phyloP scores from a whole-genome alignment of 768 basidiomycete species.

The Lactarius indigo region DNA sequence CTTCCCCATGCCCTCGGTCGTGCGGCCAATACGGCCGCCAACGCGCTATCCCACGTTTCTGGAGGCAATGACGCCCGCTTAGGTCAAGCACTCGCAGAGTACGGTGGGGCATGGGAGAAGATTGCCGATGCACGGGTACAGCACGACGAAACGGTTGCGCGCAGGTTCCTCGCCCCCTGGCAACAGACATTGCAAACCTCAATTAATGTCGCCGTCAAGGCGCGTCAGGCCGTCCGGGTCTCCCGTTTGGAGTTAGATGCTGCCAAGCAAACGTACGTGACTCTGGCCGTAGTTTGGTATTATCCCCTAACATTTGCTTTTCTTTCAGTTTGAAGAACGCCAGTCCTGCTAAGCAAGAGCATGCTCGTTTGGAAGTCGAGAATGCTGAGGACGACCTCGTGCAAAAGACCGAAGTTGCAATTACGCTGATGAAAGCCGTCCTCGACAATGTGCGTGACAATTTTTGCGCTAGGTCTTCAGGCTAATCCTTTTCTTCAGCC shows the following conservation, averaged over 20 bases:
- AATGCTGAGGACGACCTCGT: slow-evolving; percentile 95
- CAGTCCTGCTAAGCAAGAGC: slow-evolving; percentile 75
- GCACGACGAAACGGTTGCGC: slow-evolving; percentile 71
- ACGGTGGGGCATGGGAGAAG: slow-evolving; percentile 82
- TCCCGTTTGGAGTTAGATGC: slow-evolving; percentile 87
- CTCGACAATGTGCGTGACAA: slow-evolving; percentile 79
- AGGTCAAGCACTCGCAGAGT: slow-evolving; percentile 71
- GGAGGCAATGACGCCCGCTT: slow-evolving; percentile 60
- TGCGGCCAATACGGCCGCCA: slow-evolving; percentile 62
- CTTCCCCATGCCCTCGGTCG: slow-evolving; percentile 92
- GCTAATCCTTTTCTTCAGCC: slow-evolving; percentile 49
- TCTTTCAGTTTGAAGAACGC: slow-evolving; percentile 71
- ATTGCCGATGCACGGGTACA: slow-evolving; percentile 71
- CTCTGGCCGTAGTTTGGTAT: background rate
- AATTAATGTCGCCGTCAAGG: slow-evolving; percentile 89
- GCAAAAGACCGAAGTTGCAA: slow-evolving; percentile 96
- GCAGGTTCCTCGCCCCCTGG: slow-evolving; percentile 76
- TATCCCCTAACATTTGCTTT: background rate
- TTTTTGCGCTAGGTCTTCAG: background rate
- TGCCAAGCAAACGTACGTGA: slow-evolving; percentile 77
- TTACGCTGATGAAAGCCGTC: slow-evolving; percentile 96
- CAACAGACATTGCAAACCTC: slow-evolving; percentile 80
- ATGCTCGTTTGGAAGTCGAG: slow-evolving; percentile 87
- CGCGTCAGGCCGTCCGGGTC: slow-evolving; percentile 73
- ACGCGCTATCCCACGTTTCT: slow-evolving; percentile 41